Conservation (phyloP, 768 basidiomycete species). For the Crassisporium funariophilum region DNA sequence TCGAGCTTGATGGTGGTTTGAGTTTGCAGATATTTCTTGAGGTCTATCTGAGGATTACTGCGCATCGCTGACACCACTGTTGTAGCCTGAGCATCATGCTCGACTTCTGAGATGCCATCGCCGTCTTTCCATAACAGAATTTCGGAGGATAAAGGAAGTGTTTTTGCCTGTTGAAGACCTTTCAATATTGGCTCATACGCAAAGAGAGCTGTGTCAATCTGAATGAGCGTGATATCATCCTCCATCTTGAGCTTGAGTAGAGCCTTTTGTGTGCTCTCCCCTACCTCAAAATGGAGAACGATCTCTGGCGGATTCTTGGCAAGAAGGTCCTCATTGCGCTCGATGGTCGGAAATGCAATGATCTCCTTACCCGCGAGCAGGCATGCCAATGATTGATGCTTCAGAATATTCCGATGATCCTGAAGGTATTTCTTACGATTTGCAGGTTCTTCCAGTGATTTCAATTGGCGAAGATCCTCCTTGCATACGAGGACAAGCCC, state of each 20-base stretch:
- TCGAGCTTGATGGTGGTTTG: slow-evolving; percentile 51
- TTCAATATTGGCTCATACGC: slow-evolving; percentile 63
- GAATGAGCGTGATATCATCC: slow-evolving; percentile 45
- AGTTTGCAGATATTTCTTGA: slow-evolving; percentile 39
- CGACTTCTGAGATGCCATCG: slow-evolving; percentile 4
- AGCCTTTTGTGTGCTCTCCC: slow-evolving; percentile 36
- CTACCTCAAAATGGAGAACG: slow-evolving; percentile 54
- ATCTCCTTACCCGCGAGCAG: slow-evolving; percentile 50
- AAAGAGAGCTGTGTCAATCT: slow-evolving; percentile 64
- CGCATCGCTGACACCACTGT: slow-evolving; percentile 28
- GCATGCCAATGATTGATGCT: slow-evolving; percentile 57
- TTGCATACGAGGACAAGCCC: slow-evolving; percentile 41
- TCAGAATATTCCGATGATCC: slow-evolving; percentile 44
- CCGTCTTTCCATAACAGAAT: slow-evolving; percentile 54
- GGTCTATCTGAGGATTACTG: slow-evolving; percentile 37
- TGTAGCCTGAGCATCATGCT: slow-evolving; percentile 6
- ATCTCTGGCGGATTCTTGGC: slow-evolving; percentile 49
- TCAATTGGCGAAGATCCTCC: slow-evolving; percentile 39
- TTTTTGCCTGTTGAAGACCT: slow-evolving; percentile 48
- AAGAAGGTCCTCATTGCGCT: slow-evolving; percentile 56
- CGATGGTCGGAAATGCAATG: slow-evolving; percentile 53
- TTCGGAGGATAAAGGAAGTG: slow-evolving; percentile 50
- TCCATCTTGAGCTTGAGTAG: slow-evolving; percentile 42
- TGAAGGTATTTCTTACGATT: slow-evolving; percentile 40
- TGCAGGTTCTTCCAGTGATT: slow-evolving; percentile 26